Percentiles rank a stretch among this genome's conserved stretches.
Conservation (phyloP, 2,329 filamentous ascomycete genomes). For the Pestalotiopsis sp. region DNA sequence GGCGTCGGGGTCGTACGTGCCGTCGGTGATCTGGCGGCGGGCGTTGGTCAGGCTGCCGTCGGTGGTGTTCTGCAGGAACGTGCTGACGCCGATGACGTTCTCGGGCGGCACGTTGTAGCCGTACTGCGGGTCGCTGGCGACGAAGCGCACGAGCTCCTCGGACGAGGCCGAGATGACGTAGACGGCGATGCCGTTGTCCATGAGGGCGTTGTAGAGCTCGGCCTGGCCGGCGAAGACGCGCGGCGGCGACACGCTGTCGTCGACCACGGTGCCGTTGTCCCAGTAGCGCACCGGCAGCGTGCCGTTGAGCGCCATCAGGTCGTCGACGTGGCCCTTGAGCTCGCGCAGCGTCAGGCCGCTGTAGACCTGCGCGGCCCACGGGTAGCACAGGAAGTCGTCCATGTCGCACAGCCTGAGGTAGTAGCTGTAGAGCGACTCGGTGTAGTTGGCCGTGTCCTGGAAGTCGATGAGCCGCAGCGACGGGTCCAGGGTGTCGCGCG, state of each 20-base stretch:
- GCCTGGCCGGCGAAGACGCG: constrained; percentile 41
- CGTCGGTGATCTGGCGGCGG: constrained; percentile 42
- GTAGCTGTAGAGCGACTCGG: constrained; percentile 48
- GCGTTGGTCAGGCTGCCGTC: constrained; percentile 35
- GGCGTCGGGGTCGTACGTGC: constrained; percentile 35
- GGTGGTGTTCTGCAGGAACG: constrained; percentile 36
- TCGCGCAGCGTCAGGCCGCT: constrained; percentile 45
- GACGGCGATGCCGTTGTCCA: constrained; percentile 45
- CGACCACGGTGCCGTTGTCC: constrained; percentile 33
- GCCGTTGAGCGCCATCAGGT: constrained; percentile 45
- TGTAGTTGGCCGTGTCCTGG: constrained; percentile 39
- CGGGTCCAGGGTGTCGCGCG: constrained; percentile 43
- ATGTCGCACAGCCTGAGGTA: constrained; percentile 46
- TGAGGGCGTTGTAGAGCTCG: constrained; percentile 46
- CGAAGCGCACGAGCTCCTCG: constrained; percentile 50
- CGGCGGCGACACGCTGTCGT: constrained; percentile 35
- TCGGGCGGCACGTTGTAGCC: constrained; percentile 47
- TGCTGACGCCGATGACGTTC: constrained; percentile 46
- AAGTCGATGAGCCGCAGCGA: constrained; percentile 44
- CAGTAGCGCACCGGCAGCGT: constrained; percentile 40
- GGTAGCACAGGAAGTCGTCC: constrained; percentile 45
- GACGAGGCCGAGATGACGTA: constrained; percentile 44
- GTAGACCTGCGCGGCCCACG: constrained; percentile 45
- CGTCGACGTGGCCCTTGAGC: constrained; percentile 48
- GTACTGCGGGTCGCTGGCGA: constrained; percentile 46